phyloP scores from a whole-genome alignment of 345 rosid species.

The Turritis glabra region DNA sequence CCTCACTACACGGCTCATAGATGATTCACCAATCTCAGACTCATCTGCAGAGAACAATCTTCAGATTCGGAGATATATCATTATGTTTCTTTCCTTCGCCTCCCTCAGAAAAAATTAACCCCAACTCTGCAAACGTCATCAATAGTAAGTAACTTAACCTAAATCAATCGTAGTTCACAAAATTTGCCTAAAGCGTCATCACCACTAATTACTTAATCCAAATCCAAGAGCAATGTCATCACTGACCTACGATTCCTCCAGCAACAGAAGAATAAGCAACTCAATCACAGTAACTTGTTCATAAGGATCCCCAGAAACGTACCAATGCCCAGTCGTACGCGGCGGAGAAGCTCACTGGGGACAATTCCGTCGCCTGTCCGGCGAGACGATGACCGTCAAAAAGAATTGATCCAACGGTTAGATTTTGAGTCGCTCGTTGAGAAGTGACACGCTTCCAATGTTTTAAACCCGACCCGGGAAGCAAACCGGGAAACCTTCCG shows the following conservation, averaged over 20 bases:
- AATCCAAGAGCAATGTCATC: background rate
- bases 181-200: no score
- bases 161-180: background rate
- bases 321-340: background rate
- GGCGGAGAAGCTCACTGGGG: background rate
- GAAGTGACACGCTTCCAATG: background rate
- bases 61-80: background rate
- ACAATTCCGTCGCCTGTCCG: background rate
- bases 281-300: background rate
- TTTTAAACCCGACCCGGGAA: no score
- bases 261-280: constrained; percentile 2
- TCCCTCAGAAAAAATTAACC: background rate
- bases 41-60: background rate
- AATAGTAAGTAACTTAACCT: background rate
- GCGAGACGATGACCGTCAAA: background rate
- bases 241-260: constrained; percentile 9
- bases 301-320: background rate
- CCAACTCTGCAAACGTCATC: background rate
- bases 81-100: no score
- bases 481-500: no score
- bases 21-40: background rate
- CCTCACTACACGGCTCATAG: background rate
- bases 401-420: constrained; percentile 14
- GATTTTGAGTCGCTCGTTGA: background rate
- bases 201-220: background rate